Evolutionary conservation across 352 stramenopile genomes (phyloP), one percentile per base, ranked within the genome.

Genomic region (Thalassiosira ordinaria): DNA sequence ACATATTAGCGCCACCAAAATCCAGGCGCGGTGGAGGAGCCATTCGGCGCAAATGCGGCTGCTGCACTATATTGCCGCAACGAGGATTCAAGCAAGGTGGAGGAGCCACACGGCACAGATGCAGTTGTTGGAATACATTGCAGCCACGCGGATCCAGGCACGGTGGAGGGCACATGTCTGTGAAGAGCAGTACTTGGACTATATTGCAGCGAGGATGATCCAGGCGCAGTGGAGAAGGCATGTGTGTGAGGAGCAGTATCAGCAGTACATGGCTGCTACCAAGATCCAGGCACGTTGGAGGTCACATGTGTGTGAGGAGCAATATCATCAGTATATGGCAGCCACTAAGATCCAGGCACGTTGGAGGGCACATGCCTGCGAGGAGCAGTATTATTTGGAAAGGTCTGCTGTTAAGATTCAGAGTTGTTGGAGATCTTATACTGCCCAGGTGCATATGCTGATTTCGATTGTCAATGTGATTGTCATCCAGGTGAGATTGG

Each of bases 281-380:
- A 85, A 76, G 33, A 89, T 91, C 67, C 80, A 91, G 37, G 78
- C 67, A 31, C 56, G 61, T 18, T 91, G 78, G 33, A 60, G 84
- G 52, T 41, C 13, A 41, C 14, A 55, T 56, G 49, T 52, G 26
- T 26, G n/a, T 20, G 37, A 29, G 20, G 49, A 59, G 6, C 22
- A 51, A 37, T 72, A 72, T 37, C 31, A 31, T 44, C n/a, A 2
- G n/a, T 57, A 57, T 33, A 31, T 57, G 20, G 49, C 49, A 27
- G 49, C 49, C 27, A 27, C 18, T 27, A 57, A 3, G 26, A 57
- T 57, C 26, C 52, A 76, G 46, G 31, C 72, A 5, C 29, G 27
- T 26, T 74, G 49, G 47, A 75, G 46, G 61, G 51, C 22, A 7
- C 49, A 71, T 61, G 26, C 9, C 16, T 24, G 13, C 16, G 53